Base-by-base conservation (phyloP, 192 early-diverging fungal genomes). In the Mortierella claussenii region DNA sequence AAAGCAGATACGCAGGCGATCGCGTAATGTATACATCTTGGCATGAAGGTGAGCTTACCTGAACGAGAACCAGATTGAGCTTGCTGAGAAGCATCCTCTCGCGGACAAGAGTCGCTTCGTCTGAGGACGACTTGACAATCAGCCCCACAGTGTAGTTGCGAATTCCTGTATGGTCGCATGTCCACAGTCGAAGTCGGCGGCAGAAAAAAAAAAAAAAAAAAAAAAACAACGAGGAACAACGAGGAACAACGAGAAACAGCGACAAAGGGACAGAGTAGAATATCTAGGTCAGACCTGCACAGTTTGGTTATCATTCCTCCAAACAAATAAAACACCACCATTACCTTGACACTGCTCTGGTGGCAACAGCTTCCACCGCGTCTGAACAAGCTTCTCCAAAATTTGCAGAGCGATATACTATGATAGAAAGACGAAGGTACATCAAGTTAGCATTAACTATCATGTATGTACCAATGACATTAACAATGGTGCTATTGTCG, bases 31-130 rank as follows among this genome's bases (percentile, higher is more conserved):
- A n/a, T n/a, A n/a, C n/a, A n/a, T n/a, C n/a, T n/a, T n/a, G 50
- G 50, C 20, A 43, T 12, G 28, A 27, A 28, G 3, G 17, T 34
- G 2, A 43, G 30, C 79, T 42, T 82, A 95, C 94, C 91, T 98
- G 97, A 0, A 99, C 98, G 45, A 99, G 82, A 10, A 95, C 94
- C 84, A 98, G 87, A 85, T 99, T 99, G 34, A 99, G 87, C 83
- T 99, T 97, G 81, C 79, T 89, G 57, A 99, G 81, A 30, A 94
- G 92, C 40, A 90, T 86, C 52, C 88, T 89, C 69, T 97, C 89
- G 48, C 86, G 86, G 64, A 86, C 74, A 50, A 97, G 83, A 15
- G 87, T 84, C 42, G 84, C 83, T 60, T 98, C 97, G 32, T 95
- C 93, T 10, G 94, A 94, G 12, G 98, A 94, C 4, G 89, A 87